These are phyloP conservation scores for Pleurotus citrinopileatus DNA, from an alignment of 768 basidiomycete genomes.

Conservation along the genomic window DNA sequence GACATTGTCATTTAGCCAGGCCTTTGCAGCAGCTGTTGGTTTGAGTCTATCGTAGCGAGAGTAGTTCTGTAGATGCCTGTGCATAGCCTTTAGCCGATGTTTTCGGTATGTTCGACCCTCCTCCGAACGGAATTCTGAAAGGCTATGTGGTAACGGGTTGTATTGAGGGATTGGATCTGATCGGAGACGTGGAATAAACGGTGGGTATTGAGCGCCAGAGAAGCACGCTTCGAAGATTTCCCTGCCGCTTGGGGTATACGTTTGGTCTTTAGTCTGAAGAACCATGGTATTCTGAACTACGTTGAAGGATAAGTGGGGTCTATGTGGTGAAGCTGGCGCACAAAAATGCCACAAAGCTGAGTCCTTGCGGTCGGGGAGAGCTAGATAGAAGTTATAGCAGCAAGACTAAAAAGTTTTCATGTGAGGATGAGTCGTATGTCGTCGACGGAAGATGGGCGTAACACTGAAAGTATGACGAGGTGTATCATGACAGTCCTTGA, in stretches of 20 bases:
- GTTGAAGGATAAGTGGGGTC: neutral
- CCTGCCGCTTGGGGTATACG: slow-evolving; percentile 34
- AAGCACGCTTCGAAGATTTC: slow-evolving; percentile 52
- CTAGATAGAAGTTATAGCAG: slow-evolving; percentile 13
- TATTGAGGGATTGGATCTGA: slow-evolving; percentile 41
- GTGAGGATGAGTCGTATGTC: neutral
- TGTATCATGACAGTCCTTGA: slow-evolving; percentile 6
- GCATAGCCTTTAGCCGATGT: slow-evolving; percentile 57
- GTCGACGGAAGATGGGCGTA: neutral
- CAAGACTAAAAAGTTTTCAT: neutral
- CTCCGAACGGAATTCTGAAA: slow-evolving; percentile 58
- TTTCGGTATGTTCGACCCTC: slow-evolving; percentile 67
- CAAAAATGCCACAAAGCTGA: slow-evolving; percentile 13
- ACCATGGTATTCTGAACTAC: slow-evolving; percentile 6
- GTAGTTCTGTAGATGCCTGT: slow-evolving; percentile 50
- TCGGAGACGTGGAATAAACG: slow-evolving; percentile 56
- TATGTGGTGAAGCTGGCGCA: neutral
- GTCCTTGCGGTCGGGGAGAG: slow-evolving; percentile 11
- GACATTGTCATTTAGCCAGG: slow-evolving; percentile 16
- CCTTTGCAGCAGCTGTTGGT: slow-evolving; percentile 11
- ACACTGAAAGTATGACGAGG: neutral
- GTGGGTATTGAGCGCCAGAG: slow-evolving; percentile 50
- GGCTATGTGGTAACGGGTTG: slow-evolving; percentile 40
- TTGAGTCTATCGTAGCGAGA: slow-evolving; percentile 13
- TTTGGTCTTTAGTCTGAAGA: neutral